Percentiles rank a stretch among this genome's conserved stretches.
Conservation (phyloP, 768 basidiomycete species). For the Termitomyces eurrhizus region DNA sequence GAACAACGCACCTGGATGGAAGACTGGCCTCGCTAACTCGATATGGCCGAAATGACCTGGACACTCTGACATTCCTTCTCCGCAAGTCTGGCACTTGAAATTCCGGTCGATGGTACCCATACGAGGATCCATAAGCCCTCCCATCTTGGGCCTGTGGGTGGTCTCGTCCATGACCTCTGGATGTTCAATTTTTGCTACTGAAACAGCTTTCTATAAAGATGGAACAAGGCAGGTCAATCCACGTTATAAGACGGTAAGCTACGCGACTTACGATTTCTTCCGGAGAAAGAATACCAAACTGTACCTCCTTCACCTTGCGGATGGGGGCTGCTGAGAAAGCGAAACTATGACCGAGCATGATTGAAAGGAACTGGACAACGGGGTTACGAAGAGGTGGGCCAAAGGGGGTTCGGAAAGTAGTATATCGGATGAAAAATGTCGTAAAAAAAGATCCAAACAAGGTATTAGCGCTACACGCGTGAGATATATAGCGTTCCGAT, state of each 20-base stretch:
- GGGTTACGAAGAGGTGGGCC: constrained; percentile 7
- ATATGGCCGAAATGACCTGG: constrained; percentile 99
- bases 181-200: constrained; percentile 97
- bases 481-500: constrained; percentile 18
- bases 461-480: constrained; percentile 21
- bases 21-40: constrained; percentile 94
- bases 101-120: constrained; percentile 98
- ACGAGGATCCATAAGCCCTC: constrained; percentile 95
- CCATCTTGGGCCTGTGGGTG: constrained; percentile 84
- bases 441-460: constrained; percentile 26
- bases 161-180: constrained; percentile 98
- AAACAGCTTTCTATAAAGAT: constrained; percentile 86
- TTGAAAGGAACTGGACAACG: constrained; percentile 21
- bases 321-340: constrained; percentile 92
- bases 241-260: constrained; percentile 10
- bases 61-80: constrained; percentile 99
- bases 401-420: constrained; percentile 12
- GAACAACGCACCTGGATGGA: constrained; percentile 78
- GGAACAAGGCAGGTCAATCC: constrained; percentile 12
- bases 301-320: constrained; percentile 95
- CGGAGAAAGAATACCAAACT: constrained; percentile 97
- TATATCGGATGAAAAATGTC: constrained; percentile 20
- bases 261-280: constrained; percentile 87
- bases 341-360: constrained; percentile 86
- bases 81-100: constrained; percentile 99